Conservation (phyloP, 495 filamentous ascomycete genomes). For the Lasiosphaeris hirsuta region DNA sequence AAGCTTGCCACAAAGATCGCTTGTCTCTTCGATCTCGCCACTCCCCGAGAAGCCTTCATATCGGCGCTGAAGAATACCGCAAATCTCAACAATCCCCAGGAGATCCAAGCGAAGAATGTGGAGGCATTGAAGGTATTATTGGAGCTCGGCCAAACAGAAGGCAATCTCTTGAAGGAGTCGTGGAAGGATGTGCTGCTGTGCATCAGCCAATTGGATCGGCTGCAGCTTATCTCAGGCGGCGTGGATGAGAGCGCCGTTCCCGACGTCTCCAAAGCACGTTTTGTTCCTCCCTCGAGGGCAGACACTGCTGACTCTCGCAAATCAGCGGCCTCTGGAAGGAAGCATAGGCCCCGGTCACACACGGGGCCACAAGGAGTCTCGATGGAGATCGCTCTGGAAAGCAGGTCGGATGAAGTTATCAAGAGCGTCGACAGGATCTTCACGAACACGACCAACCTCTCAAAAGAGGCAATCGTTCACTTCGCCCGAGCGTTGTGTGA, state of each 20-base stretch:
- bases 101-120: constrained; percentile 94
- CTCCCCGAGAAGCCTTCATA: constrained; percentile 89
- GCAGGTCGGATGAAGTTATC: constrained; percentile 85
- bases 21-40: constrained; percentile 89
- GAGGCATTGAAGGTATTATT: constrained; percentile 88
- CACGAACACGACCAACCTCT: constrained; percentile 89
- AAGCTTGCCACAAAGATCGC: constrained; percentile 88
- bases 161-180: constrained; percentile 80
- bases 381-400: constrained; percentile 84
- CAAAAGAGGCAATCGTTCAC: constrained; percentile 93
- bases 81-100: constrained; percentile 89
- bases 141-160: constrained; percentile 87
- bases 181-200: constrained; percentile 96
- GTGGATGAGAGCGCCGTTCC: constrained; percentile 90
- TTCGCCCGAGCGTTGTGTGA: constrained; percentile 92
- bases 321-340: constrained; percentile 61
- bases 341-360: constrained; percentile 62
- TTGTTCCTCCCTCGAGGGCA: constrained; percentile 51
- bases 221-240: constrained; percentile 91
- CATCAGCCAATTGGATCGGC: constrained; percentile 90
- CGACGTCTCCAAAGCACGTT: constrained; percentile 82
- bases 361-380: constrained; percentile 67
- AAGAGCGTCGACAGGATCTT: constrained; percentile 93
- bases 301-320: constrained; percentile 56
- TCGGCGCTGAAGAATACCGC: constrained; percentile 90